These are phyloP conservation scores for Cercospora beticola DNA, from an alignment of 2,329 filamentous ascomycete genomes.

Conservation along the genomic window DNA sequence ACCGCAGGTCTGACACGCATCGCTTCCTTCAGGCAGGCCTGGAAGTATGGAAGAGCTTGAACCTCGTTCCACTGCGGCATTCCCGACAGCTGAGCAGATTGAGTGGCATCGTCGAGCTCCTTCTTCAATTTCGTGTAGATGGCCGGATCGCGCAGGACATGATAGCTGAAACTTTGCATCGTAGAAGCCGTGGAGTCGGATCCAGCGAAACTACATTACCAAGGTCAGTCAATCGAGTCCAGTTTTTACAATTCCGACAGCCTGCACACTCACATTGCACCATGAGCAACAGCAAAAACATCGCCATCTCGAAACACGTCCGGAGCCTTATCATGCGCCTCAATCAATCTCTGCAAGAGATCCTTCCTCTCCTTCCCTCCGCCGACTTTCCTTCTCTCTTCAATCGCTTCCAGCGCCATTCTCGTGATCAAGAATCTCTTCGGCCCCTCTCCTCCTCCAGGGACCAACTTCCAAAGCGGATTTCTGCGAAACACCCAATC, in stretches of 20 bases:
- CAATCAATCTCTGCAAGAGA: constrained; percentile 53
- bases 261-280: constrained; percentile 50
- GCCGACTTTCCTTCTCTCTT: constrained; percentile 48
- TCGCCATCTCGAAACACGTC: constrained; percentile 52
- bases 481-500: constrained; percentile 52
- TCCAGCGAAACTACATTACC: constrained; percentile 47
- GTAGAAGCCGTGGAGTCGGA: constrained; percentile 62
- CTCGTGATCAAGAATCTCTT: constrained; percentile 53
- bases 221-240: neutral
- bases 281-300: constrained; percentile 58
- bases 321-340: constrained; percentile 54
- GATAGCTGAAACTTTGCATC: constrained; percentile 59
- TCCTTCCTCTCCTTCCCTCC: constrained; percentile 52
- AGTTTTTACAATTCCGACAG: neutral
- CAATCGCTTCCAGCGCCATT: constrained; percentile 54
- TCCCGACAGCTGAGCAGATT: constrained; percentile 26
- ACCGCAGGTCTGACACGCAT: constrained; percentile 59
- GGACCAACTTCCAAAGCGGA: constrained; percentile 50
- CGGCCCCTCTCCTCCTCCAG: constrained; percentile 42
- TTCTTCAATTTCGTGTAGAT: constrained; percentile 51
- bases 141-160: constrained; percentile 47
- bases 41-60: constrained; percentile 55
- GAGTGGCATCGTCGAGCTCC: constrained; percentile 38
- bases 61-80: constrained; percentile 42
- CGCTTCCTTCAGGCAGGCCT: constrained; percentile 58